phyloP scores from a whole-genome alignment of 2,329 filamentous ascomycete genomes.

The Bertia moriformis region DNA sequence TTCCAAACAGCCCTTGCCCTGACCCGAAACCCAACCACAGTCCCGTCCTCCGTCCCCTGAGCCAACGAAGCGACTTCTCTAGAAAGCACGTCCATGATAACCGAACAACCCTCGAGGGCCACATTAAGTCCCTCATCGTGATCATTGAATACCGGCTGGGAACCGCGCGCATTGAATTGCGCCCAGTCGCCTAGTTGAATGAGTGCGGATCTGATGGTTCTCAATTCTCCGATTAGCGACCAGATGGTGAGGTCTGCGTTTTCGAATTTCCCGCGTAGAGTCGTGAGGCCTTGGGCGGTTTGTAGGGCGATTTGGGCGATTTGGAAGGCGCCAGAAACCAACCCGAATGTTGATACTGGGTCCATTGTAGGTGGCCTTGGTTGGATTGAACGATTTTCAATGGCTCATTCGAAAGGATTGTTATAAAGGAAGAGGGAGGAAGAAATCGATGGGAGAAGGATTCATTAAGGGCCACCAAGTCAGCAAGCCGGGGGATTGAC shows the following conservation, averaged over 20 bases:
- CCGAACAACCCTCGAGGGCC: neutral
- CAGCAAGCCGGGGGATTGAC: no score
- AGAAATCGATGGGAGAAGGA: no score
- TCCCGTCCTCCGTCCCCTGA: neutral
- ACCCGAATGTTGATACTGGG: conserved; percentile 16
- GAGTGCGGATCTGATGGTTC: conserved; percentile 17
- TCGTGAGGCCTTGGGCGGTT: conserved; percentile 14
- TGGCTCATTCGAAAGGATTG: no score
- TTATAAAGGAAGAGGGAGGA: no score
- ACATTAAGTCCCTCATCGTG: conserved; percentile 7
- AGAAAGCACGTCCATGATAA: neutral
- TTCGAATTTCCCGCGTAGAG: conserved; percentile 15
- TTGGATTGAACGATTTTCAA: no score
- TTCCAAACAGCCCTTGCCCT: conserved; percentile 17
- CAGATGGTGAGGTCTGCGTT: conserved; percentile 20
- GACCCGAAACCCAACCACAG: conserved; percentile 2
- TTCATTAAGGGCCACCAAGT: no score
- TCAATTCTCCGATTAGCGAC: conserved; percentile 17
- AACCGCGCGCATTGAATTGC: conserved; percentile 7
- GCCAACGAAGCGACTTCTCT: neutral
- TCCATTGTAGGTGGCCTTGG: conserved; percentile 14
- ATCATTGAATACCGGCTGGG: no score
- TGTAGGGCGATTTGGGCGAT: conserved; percentile 16
- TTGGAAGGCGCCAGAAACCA: conserved; percentile 15
- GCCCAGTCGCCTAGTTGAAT: conserved; percentile 19